Percentiles rank a stretch among this genome's conserved stretches.
phyloP scores from a whole-genome alignment of 1,284 basidiomycete species.

The Athelia psychrophila region DNA sequence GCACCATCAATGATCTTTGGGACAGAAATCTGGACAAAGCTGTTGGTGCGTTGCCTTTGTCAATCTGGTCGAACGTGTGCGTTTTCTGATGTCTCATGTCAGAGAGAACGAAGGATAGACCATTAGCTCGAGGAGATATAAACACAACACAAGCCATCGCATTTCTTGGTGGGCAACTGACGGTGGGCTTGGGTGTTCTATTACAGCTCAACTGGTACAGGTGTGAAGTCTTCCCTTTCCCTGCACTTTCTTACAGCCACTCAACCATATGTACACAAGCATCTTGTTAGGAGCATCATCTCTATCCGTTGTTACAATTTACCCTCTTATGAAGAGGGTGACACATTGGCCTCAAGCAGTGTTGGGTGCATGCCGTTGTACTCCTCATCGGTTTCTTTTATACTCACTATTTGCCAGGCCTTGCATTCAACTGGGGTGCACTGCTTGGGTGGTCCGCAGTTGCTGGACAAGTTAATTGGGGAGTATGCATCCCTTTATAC shows the following conservation, averaged over 20 bases:
- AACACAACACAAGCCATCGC: slow-evolving; percentile 73
- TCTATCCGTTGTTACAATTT: slow-evolving; percentile 82
- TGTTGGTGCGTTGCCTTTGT: slow-evolving; percentile 69
- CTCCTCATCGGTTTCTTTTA: slow-evolving; percentile 5
- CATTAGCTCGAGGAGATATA: slow-evolving; percentile 82
- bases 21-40: slow-evolving; percentile 88
- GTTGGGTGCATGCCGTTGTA: slow-evolving; percentile 58
- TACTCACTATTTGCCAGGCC: slow-evolving; percentile 46
- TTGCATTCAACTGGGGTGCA: slow-evolving; percentile 98
- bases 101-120: slow-evolving; percentile 47
- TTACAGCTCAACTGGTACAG: slow-evolving; percentile 95
- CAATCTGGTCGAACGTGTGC: neutral
- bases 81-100: neutral
- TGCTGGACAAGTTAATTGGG: slow-evolving; percentile 81
- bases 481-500: slow-evolving; percentile 85
- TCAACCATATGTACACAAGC: slow-evolving; percentile 37
- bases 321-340: slow-evolving; percentile 97
- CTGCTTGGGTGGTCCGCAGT: slow-evolving; percentile 96
- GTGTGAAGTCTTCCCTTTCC: slow-evolving; percentile 22
- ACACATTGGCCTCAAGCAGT: slow-evolving; percentile 97
- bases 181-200: slow-evolving; percentile 84
- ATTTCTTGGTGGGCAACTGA: slow-evolving; percentile 85
- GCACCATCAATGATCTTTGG: slow-evolving; percentile 99
- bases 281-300: slow-evolving; percentile 92
- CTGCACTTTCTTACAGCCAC: slow-evolving; percentile 27